Base-by-base conservation (phyloP, 495 filamentous ascomycete genomes). In the Tuber umbilicatum region DNA sequence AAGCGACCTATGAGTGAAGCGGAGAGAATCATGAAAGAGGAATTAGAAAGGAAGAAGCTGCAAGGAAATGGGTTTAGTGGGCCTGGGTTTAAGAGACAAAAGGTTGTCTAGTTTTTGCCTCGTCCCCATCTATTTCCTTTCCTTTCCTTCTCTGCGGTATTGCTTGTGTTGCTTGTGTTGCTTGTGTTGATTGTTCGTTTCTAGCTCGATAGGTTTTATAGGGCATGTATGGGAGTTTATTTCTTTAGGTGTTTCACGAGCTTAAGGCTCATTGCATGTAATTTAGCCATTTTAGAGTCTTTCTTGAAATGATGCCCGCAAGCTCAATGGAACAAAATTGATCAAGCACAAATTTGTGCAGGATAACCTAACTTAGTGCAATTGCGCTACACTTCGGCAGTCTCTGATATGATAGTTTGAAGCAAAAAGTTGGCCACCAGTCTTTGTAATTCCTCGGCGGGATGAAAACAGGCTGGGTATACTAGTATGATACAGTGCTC, bases 1-100 rank as follows among this genome's bases (percentile, higher is more conserved):
- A 92, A 91, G 76, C 93, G 91, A 85, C 88, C 88, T 45, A 93
- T 95, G 87, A 92, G 90, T 76, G 91, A 95, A 83, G 91, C 91
- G n/a, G 93, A 96, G 76, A 86, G 93, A 73, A 95, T 95, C 74
- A 97, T 97, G 93, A 92, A 90, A 82, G 90, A 92, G 75, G 93
- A 94, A 78, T 86, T 92, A 81, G 90, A 94, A 79, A 85, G 87
- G 47, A 94, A 94, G 82, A 86, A 90, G 68, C 79, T 82, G 21
- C 85, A 88, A 38, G 89, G 86, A 38, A 42, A 43, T 14, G 74
- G 55, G 42, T 70, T 71, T 21, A 73, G 70, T 19, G 39, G 47
- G 1, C 72, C 74, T 17, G 73, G 73, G n/a, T 41, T 75, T n/a
- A 81, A 81, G 70, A 73, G 75, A 14, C 79, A 78, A 73, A 76